Evolutionary conservation across 768 basidiomycete species (phyloP), one percentile per base, ranked within the genome.

Genomic region (Leccinellum rugosiceps): DNA sequence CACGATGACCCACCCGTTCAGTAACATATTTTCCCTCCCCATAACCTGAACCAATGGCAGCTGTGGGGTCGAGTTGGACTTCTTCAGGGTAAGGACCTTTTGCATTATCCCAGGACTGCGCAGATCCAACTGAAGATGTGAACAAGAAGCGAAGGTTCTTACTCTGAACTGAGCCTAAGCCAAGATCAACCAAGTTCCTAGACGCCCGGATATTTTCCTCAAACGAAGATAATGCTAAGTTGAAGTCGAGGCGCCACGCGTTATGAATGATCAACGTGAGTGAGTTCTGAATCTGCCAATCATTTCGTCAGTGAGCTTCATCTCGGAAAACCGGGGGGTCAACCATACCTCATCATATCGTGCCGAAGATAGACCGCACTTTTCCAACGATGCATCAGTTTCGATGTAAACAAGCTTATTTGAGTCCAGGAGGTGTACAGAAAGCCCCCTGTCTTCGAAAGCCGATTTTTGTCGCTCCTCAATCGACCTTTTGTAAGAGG

Each of bases 201-300:
- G 75, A 74, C n/a, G 65, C 74, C 35, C 66, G 69, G 7, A 80
- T 67, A 52, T 69, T 77, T 5, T 75, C 72, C 32, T 78, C 78
- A 52, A 80, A 78, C 1, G 80, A 79, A 9, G 74, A 65, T 9
- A 80, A 63, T 1, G 65, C 66, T 25, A 76, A 54, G 53, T 75
- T 79, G 58, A 78, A 79, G 49, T 81, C 74, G 38, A 80, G 66
- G 19, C 66, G 69, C 79, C 79, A 80, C 4, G 79, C 77, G 8
- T 69, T 76, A 52, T 79, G 78, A 23, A 79, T 75, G 43, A 79
- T 67, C 25, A 74, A 31, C 2, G 73, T 74, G 28, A 77, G 65
- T 0, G 73, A 71, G 3, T 58, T 56, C 1, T 63, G 65, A 2
- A 79, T 64, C 78, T 78, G 41, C 0, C 1, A 13, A 34, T 32